Conservation (phyloP, 192 early-diverging fungal genomes). For the Coemansia furcata region DNA sequence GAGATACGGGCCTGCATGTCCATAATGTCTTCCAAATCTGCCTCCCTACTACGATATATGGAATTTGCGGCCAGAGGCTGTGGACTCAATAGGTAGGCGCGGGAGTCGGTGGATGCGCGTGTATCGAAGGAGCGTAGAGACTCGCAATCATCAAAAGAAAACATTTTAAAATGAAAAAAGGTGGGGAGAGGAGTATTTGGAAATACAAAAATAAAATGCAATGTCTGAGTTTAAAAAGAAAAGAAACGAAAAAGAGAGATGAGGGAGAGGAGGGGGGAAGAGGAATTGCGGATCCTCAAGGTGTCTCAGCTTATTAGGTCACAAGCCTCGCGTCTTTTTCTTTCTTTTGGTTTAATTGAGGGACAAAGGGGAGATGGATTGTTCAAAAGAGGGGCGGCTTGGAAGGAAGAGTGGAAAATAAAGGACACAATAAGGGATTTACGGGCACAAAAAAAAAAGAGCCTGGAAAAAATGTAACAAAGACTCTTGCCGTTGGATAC, state of each 20-base stretch:
- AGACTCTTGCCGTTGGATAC: too few relatives aligned
- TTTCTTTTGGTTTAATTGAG: background rate
- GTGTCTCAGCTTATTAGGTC: background rate
- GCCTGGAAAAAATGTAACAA: too few relatives aligned
- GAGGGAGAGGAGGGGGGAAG: too few relatives aligned
- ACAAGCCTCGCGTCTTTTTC: background rate
- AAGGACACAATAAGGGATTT: too few relatives aligned
- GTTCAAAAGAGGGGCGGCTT: background rate
- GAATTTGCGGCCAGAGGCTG: background rate
- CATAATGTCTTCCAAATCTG: constrained; percentile 25
- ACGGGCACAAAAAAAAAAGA: too few relatives aligned
- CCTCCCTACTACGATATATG: background rate
- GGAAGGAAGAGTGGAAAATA: too few relatives aligned
- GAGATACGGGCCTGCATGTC: constrained; percentile 12
- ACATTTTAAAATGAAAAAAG: background rate
- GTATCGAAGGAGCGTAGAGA: constrained; percentile 30
- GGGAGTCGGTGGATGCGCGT: constrained; percentile 33
- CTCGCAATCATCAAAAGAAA: constrained; percentile 4
- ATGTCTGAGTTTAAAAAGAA: background rate
- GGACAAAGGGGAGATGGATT: background rate
- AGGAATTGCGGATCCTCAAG: background rate
- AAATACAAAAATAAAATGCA: background rate
- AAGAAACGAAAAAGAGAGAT: background rate
- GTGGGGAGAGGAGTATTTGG: too few relatives aligned
- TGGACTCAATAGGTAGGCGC: background rate